Percentiles rank a stretch among this genome's conserved stretches.
phyloP scores from a whole-genome alignment of 2,329 filamentous ascomycete genomes.

The Exophiala sideris region DNA sequence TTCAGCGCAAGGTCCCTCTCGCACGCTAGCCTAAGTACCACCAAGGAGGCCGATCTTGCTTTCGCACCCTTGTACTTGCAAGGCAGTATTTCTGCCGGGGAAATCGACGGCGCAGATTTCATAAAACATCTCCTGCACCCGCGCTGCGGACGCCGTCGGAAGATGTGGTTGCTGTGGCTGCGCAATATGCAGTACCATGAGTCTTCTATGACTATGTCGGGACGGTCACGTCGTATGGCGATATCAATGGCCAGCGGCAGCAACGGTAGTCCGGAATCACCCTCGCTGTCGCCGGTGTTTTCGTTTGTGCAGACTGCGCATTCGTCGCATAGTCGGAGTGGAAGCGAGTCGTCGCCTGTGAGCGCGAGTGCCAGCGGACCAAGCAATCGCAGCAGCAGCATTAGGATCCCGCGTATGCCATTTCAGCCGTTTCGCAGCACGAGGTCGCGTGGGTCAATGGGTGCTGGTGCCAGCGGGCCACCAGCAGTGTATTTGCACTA shows the following conservation, averaged over 20 bases:
- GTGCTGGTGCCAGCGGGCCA: background rate
- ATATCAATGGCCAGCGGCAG: background rate
- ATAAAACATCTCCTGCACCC: slow-evolving; percentile 21
- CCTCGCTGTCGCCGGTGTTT: slow-evolving; percentile 9
- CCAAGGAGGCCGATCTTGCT: background rate
- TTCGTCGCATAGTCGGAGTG: slow-evolving; percentile 9
- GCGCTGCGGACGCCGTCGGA: slow-evolving; percentile 21
- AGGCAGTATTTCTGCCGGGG: background rate
- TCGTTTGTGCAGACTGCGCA: slow-evolving; percentile 8
- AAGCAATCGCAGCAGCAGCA: background rate
- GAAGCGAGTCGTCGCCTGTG: background rate
- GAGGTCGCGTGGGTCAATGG: background rate
- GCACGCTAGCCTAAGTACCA: slow-evolving; percentile 12
- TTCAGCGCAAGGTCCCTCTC: slow-evolving; percentile 22
- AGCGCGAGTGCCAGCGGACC: background rate
- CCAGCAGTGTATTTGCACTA: slow-evolving; percentile 22
- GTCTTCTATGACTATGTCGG: background rate
- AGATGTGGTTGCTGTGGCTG: slow-evolving; percentile 28
- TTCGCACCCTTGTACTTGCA: no score
- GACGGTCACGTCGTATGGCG: background rate
- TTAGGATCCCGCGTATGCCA: slow-evolving; percentile 11
- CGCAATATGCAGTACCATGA: slow-evolving; percentile 19
- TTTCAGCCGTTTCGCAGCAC: slow-evolving; percentile 8
- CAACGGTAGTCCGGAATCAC: background rate
- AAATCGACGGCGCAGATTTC: slow-evolving; percentile 23